phyloP scores from a whole-genome alignment of 2,329 filamentous ascomycete genomes.

The Alternaria angustiovoidea region DNA sequence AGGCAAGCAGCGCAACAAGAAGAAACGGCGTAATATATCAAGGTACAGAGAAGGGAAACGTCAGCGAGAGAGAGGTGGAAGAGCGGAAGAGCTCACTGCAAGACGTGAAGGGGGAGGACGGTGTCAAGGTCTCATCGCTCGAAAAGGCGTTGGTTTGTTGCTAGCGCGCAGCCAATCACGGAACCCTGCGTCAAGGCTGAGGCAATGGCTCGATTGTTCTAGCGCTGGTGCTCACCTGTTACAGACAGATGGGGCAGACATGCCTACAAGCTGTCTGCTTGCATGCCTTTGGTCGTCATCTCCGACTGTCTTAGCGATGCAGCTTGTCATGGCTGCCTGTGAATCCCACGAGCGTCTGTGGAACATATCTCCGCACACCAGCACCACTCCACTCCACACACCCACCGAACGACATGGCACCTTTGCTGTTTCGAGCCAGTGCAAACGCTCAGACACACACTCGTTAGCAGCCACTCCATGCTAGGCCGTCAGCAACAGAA shows the following conservation, averaged over 20 bases:
- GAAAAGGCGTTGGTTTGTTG: constrained; percentile 19
- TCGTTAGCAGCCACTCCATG: constrained; percentile 4
- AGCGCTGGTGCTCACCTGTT: constrained; percentile 18
- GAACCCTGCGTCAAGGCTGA: constrained; percentile 28
- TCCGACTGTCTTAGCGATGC: not conserved
- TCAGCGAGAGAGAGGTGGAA: constrained; percentile 11
- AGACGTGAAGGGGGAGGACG: constrained; percentile 17
- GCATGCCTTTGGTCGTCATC: not conserved
- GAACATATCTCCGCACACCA: constrained; percentile 1
- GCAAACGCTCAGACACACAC: constrained; percentile 4
- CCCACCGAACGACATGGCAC: constrained; percentile 15
- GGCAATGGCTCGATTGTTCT: constrained; percentile 22
- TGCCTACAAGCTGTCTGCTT: constrained; percentile 4
- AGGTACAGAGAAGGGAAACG: constrained; percentile 34
- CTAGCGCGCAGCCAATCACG: constrained; percentile 25
- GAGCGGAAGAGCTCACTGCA: constrained; percentile 18
- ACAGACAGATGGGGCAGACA: constrained; percentile 9
- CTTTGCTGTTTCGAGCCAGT: constrained; percentile 19
- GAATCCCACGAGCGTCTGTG: constrained; percentile 2
- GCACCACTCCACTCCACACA: not conserved
- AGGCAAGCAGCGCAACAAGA: constrained; percentile 26
- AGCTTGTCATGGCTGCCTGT: not conserved
- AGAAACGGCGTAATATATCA: constrained; percentile 32
- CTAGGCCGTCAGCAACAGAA: constrained; percentile 5
- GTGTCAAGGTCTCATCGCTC: constrained; percentile 6